Base-by-base conservation (phyloP, 805 yeast genomes). In the Kuraishia capsulata region DNA sequence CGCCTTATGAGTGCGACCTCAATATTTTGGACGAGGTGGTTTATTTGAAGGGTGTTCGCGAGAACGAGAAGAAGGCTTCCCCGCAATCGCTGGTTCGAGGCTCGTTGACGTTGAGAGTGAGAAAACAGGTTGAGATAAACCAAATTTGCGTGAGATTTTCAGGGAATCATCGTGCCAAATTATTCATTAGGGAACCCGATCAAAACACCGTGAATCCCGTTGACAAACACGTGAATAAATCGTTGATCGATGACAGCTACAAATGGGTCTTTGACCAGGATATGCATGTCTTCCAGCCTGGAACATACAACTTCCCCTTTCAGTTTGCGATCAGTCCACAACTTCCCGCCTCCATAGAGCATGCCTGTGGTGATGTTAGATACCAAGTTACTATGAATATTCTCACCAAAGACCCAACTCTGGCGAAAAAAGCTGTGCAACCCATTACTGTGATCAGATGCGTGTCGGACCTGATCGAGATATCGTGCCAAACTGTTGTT, bases 231-330 rank as follows among this genome's bases (percentile, higher is more conserved):
- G 13, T 9, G 17, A 8, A 6, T 17, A 11, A 36, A 16, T 26
- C 25, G 18, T 30, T 44, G 11, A 8, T 45, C 19, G 23, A 36
- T 14, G 37, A 44, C 29, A 16, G n/a, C 23, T 39, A 30, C 28
- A 16, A 35, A 9, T 42, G 43, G 44, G 20, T 31, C 19, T 38
- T 18, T 20, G 16, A 42, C 6, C 17, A 30, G 6, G 18, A 16
- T 2, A 24, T 40, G 16, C n/a, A n/a, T n/a, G 33, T 21, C 19
- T 42, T 48, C 20, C 16, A 38, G 5, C 45, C 42, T 6, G 58
- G 58, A 9, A 29, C 25, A 13, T 51, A 54, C 29, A 45, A 48
- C 19, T 49, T 49, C 35, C 53, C 56, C 11, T 56, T 56, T 38
- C 50, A 51, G 39, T 56, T 56, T 32, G 39, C 48, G 5, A 23